Evolutionary conservation across 805 yeast species (phyloP), one percentile per base, ranked within the genome.

Genomic region (Kuraishia ogatae): DNA sequence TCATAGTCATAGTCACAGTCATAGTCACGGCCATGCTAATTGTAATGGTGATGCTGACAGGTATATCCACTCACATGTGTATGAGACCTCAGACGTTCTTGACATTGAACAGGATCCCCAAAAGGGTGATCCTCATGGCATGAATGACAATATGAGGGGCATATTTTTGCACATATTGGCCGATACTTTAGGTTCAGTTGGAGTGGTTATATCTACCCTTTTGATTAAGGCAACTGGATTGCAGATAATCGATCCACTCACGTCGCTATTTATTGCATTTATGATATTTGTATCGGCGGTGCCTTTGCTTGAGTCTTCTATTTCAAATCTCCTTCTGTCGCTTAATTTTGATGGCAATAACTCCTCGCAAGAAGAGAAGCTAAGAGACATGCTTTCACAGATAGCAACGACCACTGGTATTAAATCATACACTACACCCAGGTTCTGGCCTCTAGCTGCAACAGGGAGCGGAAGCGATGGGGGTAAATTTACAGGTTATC

Each of bases 141-240:
- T 74, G 67, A 78, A 76, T 58, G 84, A 81, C 60, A 93, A 93
- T 67, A 88, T 93, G 96, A 84, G 86, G 56, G 99, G 99, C 15
- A 89, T 94, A 4, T 94, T 94, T 64, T 73, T 94, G 50, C 99
- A 94, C 62, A 88, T 94, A 29, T 66, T 94, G 50, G 99, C 99
- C 0, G 99, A 94, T 64, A 92, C 98, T 0, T 73, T 94, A 48
- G 99, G 99, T 0, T 93, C 98, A 0, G 96, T 92, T 0, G 98
- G 98, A 6, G 99, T 96, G 19, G 92, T 94, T n/a, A 69, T 90
- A 1, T 91, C 97, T 0, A 93, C 99, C 0, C 54, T 90, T 4
- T 71, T 94, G 47, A 87, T 93, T 8, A 82, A 84, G 56, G 63
- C 83, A 39, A 71, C 79, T 10, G 81, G 82, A 19, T 80, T 88